A percentile compares a stretch with the other conserved stretches of the same genome.
These are phyloP conservation scores for Microthlaspi erraticum DNA, from an alignment of 345 rosid genomes.

Conservation along the genomic window DNA sequence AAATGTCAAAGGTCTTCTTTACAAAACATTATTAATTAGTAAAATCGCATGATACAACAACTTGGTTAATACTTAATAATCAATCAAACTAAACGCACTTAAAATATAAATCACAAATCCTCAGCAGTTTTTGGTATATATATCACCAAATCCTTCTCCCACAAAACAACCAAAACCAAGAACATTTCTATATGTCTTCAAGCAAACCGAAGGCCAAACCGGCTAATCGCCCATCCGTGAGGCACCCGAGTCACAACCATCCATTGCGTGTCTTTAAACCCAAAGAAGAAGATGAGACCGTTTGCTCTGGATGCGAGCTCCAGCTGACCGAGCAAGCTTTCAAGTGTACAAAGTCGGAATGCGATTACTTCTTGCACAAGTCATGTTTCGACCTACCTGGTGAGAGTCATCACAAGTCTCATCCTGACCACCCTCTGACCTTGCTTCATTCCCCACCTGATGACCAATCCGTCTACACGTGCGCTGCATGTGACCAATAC, in stretches of 20 bases:
- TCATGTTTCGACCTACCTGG: slow-evolving; percentile 37
- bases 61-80: background rate
- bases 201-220: slow-evolving; percentile 10
- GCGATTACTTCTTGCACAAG: slow-evolving; percentile 40
- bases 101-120: background rate
- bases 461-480: slow-evolving; percentile 16
- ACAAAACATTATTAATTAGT: background rate
- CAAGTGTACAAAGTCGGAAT: slow-evolving; percentile 34
- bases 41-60: slow-evolving; percentile 10
- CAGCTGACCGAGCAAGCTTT: slow-evolving; percentile 35
- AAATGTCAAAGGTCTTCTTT: slow-evolving; percentile 8
- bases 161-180: background rate
- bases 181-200: slow-evolving; percentile 17
- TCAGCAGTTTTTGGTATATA: background rate
- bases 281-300: background rate
- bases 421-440: slow-evolving; percentile 25
- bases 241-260: slow-evolving; percentile 38
- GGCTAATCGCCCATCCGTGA: slow-evolving; percentile 28
- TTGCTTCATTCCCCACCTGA: slow-evolving; percentile 29
- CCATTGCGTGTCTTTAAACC: slow-evolving; percentile 24
- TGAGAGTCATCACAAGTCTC: slow-evolving; percentile 35
- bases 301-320: slow-evolving; percentile 37
- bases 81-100: background rate
- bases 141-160: background rate
- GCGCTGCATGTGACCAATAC: slow-evolving; percentile 26